Evolutionary conservation across 164 flowering plant genomes (phyloP), one percentile per base, ranked within the genome.

Genomic region (Vitis cinerea): DNA sequence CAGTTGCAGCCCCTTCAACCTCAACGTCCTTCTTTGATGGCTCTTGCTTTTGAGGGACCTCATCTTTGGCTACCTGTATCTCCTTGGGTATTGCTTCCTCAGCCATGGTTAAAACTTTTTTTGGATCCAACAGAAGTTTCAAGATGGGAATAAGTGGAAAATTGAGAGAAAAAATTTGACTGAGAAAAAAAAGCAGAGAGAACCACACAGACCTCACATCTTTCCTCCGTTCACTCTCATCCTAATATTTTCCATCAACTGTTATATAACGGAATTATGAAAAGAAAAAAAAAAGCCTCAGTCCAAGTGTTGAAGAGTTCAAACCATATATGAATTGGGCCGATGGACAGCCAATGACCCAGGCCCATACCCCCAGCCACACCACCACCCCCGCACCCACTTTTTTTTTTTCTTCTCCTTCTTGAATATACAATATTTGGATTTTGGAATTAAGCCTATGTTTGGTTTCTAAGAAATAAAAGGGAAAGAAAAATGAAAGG

Each of bases 101-200:
- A 10, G 66, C 66, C 66, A 64, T 64, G 19, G 50, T 12, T 63
- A 51, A 19, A 19, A 12, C 12, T 63, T 63, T 49, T 8, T 23
- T 9, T 48, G 64, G 44, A 37, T 31, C 64, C 19, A 61, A 13
- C 64, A 61, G 63, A 37, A 8, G 47, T 30, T 29, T 30, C 49
- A 31, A 61, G 17, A 49, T 8, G 15, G 44, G 15, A 31, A 14
- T 30, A 30, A 4, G 14, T 49, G 50, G n/a, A 13, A 50, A 15
- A n/a, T 2, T 15, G 14, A 62, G 5, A 48, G 51, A 2, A 48
- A 37, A n/a, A 14, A 8, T 11, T 12, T 16, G 50, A 48, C 19
- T n/a, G 51, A 44, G 50, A 37, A 14, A 47, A 31, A 10, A 23
- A n/a, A n/a, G 10, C 59, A 55, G 16, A 2, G 59, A 55, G 16